Evolutionary conservation across 2,329 filamentous ascomycete genomes (phyloP), one percentile per base, ranked within the genome.

Genomic region (Colletotrichum salicis): DNA sequence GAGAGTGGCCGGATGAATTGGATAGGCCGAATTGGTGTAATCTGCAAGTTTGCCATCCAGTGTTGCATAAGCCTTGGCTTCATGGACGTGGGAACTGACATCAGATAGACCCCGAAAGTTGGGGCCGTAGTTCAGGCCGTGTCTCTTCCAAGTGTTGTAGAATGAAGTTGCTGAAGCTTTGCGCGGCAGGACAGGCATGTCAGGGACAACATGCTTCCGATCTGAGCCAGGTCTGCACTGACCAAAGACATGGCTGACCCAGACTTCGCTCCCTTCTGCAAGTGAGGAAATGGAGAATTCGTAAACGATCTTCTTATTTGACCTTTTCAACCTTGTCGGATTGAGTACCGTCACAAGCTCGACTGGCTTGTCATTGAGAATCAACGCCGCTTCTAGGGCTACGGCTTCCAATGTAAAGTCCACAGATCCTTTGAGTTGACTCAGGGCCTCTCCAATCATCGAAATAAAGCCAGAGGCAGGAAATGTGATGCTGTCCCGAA

Each of bases 1-100:
- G 24, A 85, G 77, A 58, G 79, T 79, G 4, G 77, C 77, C 0
- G 84, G 83, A 62, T 86, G 84, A 22, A 85, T 73, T 19, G 78
- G 74, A 57, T 84, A 67, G 0, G 56, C 37, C 12, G 56, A 8
- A 4, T 51, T 24, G 7, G 19, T 41, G 15, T 59, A 45, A 1
- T 8, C 19, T 7, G 60, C 51, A 4, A 56, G 35, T 2, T n/a
- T 19, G 3, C 37, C 10, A 27, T 56, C n/a, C 7, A 72, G 41
- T 22, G 55, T 64, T n/a, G 70, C 70, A n/a, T 22, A 19, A 4
- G 70, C 70, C 4, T 10, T 60, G 6, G 48, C 2, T 15, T 66
- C 57, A 6, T 22, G 52, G 13, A 71, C 62, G 13, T 70, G 57
- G 0, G 70, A 66, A 51, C 15, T 71, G 11, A 73, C 24, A 2